Conservation (phyloP, 2,329 filamentous ascomycete genomes). For the Coniosporium tulheliwenetii region DNA sequence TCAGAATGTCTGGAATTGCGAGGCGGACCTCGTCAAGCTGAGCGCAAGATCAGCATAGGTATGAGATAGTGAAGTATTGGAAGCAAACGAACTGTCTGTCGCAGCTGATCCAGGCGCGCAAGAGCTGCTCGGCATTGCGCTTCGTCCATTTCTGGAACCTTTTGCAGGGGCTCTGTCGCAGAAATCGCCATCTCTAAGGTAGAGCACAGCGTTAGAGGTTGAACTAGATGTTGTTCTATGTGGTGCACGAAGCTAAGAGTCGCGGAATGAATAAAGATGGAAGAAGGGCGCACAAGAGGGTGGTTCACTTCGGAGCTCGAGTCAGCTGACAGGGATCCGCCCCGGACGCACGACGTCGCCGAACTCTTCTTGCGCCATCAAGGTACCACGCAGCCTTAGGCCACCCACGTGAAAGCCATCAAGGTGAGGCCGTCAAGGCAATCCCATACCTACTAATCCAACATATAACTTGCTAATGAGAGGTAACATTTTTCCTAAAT, state of each 20-base stretch:
- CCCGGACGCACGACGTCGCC: too few relatives aligned
- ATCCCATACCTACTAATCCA: too few relatives aligned
- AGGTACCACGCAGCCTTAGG: too few relatives aligned
- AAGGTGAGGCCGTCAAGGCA: too few relatives aligned
- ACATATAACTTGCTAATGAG: too few relatives aligned
- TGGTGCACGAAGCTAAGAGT: background rate
- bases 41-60: constrained; percentile 1
- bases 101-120: constrained; percentile 26
- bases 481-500: too few relatives aligned
- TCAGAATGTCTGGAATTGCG: constrained; percentile 25
- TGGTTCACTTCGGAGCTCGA: background rate
- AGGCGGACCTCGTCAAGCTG: constrained; percentile 27
- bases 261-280: background rate
- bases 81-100: constrained; percentile 20
- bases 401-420: too few relatives aligned
- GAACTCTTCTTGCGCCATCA: too few relatives aligned
- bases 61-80: background rate
- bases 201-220: background rate
- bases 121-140: constrained; percentile 24
- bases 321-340: background rate
- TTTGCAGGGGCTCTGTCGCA: background rate
- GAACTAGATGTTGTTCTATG: background rate
- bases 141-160: constrained; percentile 18
- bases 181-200: background rate
- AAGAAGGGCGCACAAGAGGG: background rate